Base-by-base conservation (phyloP, 305 asterid species). In the Euphrasia arctica region DNA sequence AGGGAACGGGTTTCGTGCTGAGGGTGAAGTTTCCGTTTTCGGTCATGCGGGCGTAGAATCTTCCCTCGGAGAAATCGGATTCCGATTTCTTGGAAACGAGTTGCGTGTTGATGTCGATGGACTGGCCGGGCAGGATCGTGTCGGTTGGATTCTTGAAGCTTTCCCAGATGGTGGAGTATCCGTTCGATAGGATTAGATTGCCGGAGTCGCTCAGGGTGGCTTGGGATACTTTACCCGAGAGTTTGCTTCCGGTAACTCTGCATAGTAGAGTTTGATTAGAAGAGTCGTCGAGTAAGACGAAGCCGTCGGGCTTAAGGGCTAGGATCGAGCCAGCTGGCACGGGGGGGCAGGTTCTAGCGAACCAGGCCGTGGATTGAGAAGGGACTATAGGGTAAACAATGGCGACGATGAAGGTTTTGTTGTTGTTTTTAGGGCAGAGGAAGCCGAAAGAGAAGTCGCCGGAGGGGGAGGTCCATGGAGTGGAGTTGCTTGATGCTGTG, bases 91-190 rank as follows among this genome's bases (percentile, higher is more conserved):
- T 64, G 14, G 90, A 83, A 51, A 59, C 42, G 29, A 85, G 74
- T 54, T 18, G 31, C 0, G 36, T 9, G 57, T 70, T 74, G 39
- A 54, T 45, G 28, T 42, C 71, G 1, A 81, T 47, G 0, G 65
- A 69, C 50, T 83, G 85, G 13, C 78, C 70, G 9, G 87, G 89
- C 74, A 85, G 36, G 45, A 83, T 69, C 3, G 89, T 83, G 31
- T 85, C 87, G 5, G 80, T 32, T 0, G 81, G 83, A 31, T 83
- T 3, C 4, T 70, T 45, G 7, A 85, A 85, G 28, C 83, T 85
- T 54, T 83, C 74, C 89, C 92, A 18, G 22, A 18, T 18, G 32
- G 65, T 52, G 0, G 80, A 77, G 52, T 72, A 66, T 0, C 14
- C 41, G 34, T 58, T 12, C 2, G 9, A 22, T 0, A 83, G 65